Evolutionary conservation across 2,329 filamentous ascomycete genomes (phyloP), one percentile per base, ranked within the genome.

Genomic region (Pestalotiopsis sp.): DNA sequence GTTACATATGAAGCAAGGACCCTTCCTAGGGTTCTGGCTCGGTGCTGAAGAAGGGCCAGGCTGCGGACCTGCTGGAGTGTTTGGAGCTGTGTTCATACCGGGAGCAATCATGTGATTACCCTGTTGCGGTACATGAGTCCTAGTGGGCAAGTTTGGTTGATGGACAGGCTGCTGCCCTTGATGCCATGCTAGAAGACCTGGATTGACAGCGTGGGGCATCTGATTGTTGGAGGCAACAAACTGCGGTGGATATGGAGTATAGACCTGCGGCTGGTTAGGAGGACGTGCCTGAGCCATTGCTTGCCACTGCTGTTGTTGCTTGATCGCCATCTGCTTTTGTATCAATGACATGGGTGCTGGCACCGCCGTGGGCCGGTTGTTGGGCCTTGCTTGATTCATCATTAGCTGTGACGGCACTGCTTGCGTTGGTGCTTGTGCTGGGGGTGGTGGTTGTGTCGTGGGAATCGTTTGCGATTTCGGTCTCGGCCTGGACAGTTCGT

Each of bases 1-100:
- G 17, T 23, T 23, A 39, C 75, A 77, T 20, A 75, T 23, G 20
- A 71, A 38, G 67, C 76, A 76, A 59, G 67, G 59, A 20, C 45
- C 45, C 36, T 59, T 36, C n/a, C 23, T 23, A 36, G 57, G 57
- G 20, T 23, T 20, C 20, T 52, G 45, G 57, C 57, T 36, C 3
- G 25, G 23, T 59, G 23, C 23, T 36, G 57, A 59, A 36, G 57
- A 23, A n/a, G 17, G 45, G 17, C 7, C 45, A 52, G 20, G 7
- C 17, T 52, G 23, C 12, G 57, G 57, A 59, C 25, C 25, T 36
- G 57, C 25, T 14, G 23, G 17, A 23, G 23, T 27, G 57, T 27
- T 59, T 14, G 57, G 17, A 59, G 17, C 17, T 52, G 45, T 1
- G 17, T n/a, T 52, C 23, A 59, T 6, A 25, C 57, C 27, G 23